phyloP scores from a whole-genome alignment of 495 filamentous ascomycete species.

The Aspergillus coremiiformis region DNA sequence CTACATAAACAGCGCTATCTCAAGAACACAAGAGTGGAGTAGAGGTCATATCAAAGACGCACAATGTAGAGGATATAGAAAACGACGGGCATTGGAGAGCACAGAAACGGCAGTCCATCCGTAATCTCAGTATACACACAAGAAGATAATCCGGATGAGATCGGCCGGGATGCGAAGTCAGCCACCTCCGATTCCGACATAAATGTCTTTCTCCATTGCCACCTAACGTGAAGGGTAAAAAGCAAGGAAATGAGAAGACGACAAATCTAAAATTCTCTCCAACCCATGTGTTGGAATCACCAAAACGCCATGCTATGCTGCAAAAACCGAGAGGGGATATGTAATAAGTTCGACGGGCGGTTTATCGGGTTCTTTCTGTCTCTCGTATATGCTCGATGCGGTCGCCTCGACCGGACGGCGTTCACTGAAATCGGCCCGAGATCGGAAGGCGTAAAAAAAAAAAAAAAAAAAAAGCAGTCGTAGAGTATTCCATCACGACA shows the following conservation, averaged over 20 bases:
- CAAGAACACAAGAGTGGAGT: conserved; percentile 15
- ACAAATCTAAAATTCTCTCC: conserved; percentile 22
- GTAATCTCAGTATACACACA: conserved; percentile 5
- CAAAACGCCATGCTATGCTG: conserved; percentile 48
- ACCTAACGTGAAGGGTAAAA: neutral
- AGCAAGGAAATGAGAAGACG: conserved; percentile 1
- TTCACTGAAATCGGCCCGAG: neutral
- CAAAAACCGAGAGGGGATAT: conserved; percentile 13
- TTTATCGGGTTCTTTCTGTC: neutral
- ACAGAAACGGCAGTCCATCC: neutral
- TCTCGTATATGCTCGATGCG: neutral
- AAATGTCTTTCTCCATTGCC: conserved; percentile 3
- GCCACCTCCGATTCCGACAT: neutral
- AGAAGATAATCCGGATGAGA: neutral
- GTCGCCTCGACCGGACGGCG: neutral
- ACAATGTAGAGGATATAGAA: neutral
- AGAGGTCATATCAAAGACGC: conserved; percentile 3
- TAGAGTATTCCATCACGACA: conserved; percentile 2
- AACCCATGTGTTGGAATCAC: conserved; percentile 27
- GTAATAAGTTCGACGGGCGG: neutral
- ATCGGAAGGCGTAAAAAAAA: neutral
- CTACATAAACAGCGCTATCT: conserved; percentile 11
- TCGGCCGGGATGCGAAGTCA: neutral
- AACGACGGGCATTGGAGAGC: neutral
- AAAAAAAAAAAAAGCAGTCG: no score